These are phyloP conservation scores for Corynascus novoguineensis DNA, from an alignment of 495 filamentous ascomycete species.

Conservation along the genomic window DNA sequence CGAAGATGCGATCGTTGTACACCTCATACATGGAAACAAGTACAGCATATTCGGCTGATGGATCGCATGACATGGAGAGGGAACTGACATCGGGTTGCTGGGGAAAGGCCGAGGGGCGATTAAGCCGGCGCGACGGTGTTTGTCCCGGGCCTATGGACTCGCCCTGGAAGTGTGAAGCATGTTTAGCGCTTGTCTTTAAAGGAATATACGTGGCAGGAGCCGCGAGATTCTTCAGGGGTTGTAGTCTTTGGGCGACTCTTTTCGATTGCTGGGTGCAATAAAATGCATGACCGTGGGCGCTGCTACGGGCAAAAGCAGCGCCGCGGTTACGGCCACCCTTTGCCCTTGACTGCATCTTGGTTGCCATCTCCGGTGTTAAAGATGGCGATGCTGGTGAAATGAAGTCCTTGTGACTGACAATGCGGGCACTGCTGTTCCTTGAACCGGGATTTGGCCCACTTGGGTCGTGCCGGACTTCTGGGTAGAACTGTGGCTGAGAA, in stretches of 20 bases:
- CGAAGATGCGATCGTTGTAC: conserved; percentile 97
- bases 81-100: conserved; percentile 69
- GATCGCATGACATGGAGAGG: conserved; percentile 60
- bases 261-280: neutral
- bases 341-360: neutral
- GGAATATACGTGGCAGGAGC: conserved; percentile 35
- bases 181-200: conserved; percentile 38
- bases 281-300: neutral
- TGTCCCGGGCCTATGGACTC: conserved; percentile 38
- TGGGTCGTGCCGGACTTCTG: neutral
- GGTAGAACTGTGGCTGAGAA: conserved; percentile 30
- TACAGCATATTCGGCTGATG: conserved; percentile 76
- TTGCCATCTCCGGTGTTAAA: conserved; percentile 6
- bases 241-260: conserved; percentile 11
- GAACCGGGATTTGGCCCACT: neutral
- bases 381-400: conserved; percentile 18
- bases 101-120: conserved; percentile 60
- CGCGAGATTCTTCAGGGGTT: conserved; percentile 39
- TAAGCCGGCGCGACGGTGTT: conserved; percentile 53
- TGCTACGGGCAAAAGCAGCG: conserved; percentile 1
- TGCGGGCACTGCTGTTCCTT: conserved; percentile 36
- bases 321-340: neutral
- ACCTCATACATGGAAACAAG: conserved; percentile 98
- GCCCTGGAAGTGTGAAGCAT: conserved; percentile 31
- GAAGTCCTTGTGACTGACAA: conserved; percentile 35